These are phyloP conservation scores for Agaricus subrufescens DNA, from an alignment of 768 basidiomycete genomes.

Conservation along the genomic window DNA sequence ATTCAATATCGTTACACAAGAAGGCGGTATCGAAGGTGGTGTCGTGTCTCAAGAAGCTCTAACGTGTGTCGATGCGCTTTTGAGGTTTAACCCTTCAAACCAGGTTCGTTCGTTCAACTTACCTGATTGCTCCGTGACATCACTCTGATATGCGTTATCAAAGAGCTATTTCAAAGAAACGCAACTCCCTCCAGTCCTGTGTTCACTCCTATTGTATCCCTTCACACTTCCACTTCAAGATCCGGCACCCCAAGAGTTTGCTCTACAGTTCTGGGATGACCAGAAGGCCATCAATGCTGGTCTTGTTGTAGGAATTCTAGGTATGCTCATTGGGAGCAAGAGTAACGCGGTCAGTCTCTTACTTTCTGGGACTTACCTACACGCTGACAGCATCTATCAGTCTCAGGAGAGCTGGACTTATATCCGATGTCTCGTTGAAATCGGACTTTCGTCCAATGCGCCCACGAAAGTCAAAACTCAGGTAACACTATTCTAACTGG, in stretches of 20 bases:
- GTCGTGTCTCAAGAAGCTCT: conserved; percentile 84
- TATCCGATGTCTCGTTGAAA: conserved; percentile 78
- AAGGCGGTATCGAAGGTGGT: conserved; percentile 92
- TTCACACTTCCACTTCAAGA: conserved; percentile 53
- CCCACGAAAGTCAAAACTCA: conserved; percentile 86
- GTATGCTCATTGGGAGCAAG: conserved; percentile 78
- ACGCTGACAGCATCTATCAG: conserved; percentile 27
- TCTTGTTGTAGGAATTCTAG: conserved; percentile 78
- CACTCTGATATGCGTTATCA: conserved; percentile 13
- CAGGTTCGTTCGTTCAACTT: conserved; percentile 68
- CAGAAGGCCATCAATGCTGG: conserved; percentile 82
- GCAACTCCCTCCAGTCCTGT: conserved; percentile 60
- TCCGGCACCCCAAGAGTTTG: conserved; percentile 80
- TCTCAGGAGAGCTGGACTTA: conserved; percentile 51
- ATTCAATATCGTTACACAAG: conserved; percentile 80
- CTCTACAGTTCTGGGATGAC: conserved; percentile 93
- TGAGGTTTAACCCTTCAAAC: conserved; percentile 92
- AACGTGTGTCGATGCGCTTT: conserved; percentile 75
- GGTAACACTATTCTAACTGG: conserved; percentile 31
- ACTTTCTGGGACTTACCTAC: neutral
- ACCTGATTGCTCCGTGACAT: neutral
- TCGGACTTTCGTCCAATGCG: conserved; percentile 91
- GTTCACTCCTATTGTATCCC: conserved; percentile 69
- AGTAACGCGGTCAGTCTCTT: conserved; percentile 49
- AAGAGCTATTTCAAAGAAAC: conserved; percentile 98